These are phyloP conservation scores for Aegilops sharonensis DNA, from an alignment of 176 grass and related monocot species.

Conservation along the genomic window DNA sequence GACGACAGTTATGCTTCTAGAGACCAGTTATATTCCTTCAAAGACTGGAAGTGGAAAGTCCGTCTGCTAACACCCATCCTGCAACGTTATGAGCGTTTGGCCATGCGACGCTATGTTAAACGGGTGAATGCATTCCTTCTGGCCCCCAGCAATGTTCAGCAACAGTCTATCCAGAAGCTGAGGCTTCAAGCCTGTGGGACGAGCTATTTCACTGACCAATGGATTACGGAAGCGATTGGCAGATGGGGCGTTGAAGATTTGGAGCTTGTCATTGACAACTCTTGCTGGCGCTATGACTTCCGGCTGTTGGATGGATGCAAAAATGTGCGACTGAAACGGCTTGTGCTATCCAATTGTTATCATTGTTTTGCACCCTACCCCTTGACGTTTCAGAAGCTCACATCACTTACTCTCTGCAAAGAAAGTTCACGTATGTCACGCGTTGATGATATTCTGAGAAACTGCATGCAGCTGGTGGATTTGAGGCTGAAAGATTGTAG, in stretches of 20 bases:
- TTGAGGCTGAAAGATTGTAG: neutral
- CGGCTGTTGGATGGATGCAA: neutral
- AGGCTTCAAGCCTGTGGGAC: neutral
- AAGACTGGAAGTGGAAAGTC: constrained; percentile 7
- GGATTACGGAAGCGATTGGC: constrained; percentile 13
- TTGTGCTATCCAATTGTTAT: neutral
- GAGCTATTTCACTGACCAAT: neutral
- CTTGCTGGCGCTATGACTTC: neutral
- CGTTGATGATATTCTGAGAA: neutral
- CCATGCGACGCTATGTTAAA: constrained; percentile 22
- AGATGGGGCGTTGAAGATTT: constrained; percentile 24
- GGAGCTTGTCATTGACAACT: neutral
- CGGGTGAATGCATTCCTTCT: constrained; percentile 13
- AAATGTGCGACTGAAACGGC: neutral
- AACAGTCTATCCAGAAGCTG: neutral
- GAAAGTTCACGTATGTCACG: neutral
- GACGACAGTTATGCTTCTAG: neutral
- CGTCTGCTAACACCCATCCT: neutral
- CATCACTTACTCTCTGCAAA: neutral
- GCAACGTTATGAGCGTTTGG: constrained; percentile 1
- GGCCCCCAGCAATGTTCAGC: neutral
- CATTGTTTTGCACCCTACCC: neutral
- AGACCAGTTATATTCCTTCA: constrained; percentile 13
- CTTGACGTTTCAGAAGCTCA: neutral
- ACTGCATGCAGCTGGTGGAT: neutral